These are phyloP conservation scores for Eutypella sp. DNA, from an alignment of 2,329 filamentous ascomycete genomes.

Conservation along the genomic window DNA sequence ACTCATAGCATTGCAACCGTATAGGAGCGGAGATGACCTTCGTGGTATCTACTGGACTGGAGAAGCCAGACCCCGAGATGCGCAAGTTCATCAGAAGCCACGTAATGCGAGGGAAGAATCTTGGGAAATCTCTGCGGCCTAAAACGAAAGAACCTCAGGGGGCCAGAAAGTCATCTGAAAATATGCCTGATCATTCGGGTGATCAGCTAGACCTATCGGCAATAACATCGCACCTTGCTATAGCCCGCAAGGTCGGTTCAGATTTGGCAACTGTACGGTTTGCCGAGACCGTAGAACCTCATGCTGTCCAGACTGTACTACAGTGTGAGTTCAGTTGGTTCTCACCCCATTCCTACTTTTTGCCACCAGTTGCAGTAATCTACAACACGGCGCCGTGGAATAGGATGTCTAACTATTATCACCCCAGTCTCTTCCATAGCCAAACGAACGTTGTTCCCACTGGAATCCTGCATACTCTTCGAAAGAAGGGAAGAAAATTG, in stretches of 20 bases:
- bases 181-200: neutral
- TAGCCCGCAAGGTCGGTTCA: constrained; percentile 12
- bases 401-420: neutral
- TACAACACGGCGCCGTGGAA: neutral
- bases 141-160: neutral
- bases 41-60: constrained; percentile 22
- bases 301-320: constrained; percentile 18
- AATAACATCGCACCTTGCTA: neutral
- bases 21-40: constrained; percentile 18
- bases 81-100: constrained; percentile 34
- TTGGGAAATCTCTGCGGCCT: constrained; percentile 19
- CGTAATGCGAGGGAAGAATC: constrained; percentile 40
- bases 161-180: constrained; percentile 6
- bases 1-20: neutral
- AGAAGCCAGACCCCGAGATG: constrained; percentile 24
- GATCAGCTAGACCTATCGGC: neutral
- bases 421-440: constrained; percentile 26
- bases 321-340: constrained; percentile 23
- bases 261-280: constrained; percentile 21
- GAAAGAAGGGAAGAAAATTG: constrained; percentile 18
- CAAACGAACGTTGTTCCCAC: constrained; percentile 27
- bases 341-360: neutral
- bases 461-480: constrained; percentile 28
- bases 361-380: neutral
- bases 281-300: constrained; percentile 23